A percentile compares a stretch with the other conserved stretches of the same genome.
Conservation (phyloP, 2,329 filamentous ascomycete genomes). For the Magnaporthiopsis poae region DNA sequence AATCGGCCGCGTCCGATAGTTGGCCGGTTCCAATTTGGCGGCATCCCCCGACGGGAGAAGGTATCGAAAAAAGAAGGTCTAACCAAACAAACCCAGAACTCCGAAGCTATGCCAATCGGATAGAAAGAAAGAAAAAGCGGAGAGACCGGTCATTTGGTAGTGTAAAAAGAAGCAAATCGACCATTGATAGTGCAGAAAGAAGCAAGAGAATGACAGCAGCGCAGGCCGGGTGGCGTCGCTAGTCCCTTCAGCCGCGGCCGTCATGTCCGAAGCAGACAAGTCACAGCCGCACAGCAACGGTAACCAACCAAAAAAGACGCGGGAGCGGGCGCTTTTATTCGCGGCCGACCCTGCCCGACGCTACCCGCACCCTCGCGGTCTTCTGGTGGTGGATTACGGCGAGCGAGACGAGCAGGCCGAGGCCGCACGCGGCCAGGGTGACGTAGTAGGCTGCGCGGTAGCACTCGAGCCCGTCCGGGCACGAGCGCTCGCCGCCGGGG, state of each 20-base stretch:
- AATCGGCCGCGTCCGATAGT: background rate
- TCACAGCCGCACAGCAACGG: background rate
- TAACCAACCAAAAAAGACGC: no score
- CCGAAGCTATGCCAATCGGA: background rate
- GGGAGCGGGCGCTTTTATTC: no score
- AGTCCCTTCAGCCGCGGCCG: no score
- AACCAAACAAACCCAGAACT: background rate
- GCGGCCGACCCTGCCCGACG: background rate
- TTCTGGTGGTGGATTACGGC: slow-evolving; percentile 58
- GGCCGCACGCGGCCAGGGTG: slow-evolving; percentile 61
- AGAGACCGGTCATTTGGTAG: no score
- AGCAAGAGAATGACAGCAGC: background rate
- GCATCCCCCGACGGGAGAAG: background rate
- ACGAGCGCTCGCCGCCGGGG: slow-evolving; percentile 60
- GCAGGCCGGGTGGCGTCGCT: background rate
- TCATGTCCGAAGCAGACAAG: no score
- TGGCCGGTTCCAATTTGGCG: background rate
- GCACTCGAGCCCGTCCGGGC: slow-evolving; percentile 67
- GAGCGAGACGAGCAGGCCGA: slow-evolving; percentile 60
- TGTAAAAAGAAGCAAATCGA: no score
- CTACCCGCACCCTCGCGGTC: slow-evolving; percentile 27
- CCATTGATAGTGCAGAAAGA: no score
- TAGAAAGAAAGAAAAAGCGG: background rate
- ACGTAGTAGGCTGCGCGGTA: slow-evolving; percentile 73
- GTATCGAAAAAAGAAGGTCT: background rate